Percentiles rank a stretch among this genome's conserved stretches.
phyloP scores from a whole-genome alignment of 441 rosid genomes.

The Euphorbia schlechtendalii region DNA sequence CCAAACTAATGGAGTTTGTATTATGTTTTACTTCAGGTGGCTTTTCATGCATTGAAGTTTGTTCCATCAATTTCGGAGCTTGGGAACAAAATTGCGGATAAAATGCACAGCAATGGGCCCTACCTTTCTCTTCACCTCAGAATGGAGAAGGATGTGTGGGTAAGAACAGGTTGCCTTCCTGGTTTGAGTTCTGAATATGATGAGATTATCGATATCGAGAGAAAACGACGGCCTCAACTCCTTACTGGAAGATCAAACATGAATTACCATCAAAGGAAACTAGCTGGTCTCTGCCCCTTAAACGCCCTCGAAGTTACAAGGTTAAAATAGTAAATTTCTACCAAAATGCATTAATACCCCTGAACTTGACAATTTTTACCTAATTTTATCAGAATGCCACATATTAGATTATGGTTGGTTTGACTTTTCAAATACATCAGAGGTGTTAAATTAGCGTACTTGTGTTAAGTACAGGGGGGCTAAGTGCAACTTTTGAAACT shows the following conservation, averaged over 20 bases:
- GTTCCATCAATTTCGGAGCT: constrained; percentile 61
- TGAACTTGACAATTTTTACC: too few relatives aligned
- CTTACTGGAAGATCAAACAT: constrained; percentile 75
- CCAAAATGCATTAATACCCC: too few relatives aligned
- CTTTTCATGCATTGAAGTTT: constrained; percentile 73
- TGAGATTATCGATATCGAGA: constrained; percentile 56
- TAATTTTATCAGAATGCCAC: too few relatives aligned
- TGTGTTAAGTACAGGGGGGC: too few relatives aligned
- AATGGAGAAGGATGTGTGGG: constrained; percentile 92
- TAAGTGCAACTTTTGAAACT: too few relatives aligned
- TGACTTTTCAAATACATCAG: too few relatives aligned
- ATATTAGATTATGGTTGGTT: too few relatives aligned
- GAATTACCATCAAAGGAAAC: constrained; percentile 67
- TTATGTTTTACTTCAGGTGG: too few relatives aligned
- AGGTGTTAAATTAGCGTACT: too few relatives aligned
- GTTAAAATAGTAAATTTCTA: constrained; percentile 22
- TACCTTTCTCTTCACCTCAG: constrained; percentile 85
- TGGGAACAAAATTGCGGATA: constrained; percentile 66
- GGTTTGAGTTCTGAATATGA: constrained; percentile 68
- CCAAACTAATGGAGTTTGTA: not conserved
- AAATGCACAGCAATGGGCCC: constrained; percentile 80
- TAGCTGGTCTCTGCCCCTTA: constrained; percentile 88
- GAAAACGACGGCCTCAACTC: constrained; percentile 78
- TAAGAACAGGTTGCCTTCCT: constrained; percentile 88
- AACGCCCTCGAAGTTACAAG: constrained; percentile 82